phyloP scores from a whole-genome alignment of 805 yeast genomes.

The Saccharomyces jurei region DNA sequence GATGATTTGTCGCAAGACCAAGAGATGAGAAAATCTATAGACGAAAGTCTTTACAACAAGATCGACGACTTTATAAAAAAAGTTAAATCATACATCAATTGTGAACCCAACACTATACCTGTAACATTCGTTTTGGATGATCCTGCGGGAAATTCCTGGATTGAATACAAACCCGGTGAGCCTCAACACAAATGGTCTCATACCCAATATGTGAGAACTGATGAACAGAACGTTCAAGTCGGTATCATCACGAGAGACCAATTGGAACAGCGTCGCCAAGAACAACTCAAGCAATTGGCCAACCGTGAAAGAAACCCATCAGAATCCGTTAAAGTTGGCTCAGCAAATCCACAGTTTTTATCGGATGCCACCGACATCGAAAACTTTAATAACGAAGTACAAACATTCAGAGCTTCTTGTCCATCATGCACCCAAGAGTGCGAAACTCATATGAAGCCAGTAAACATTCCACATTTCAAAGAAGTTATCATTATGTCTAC shows the following conservation, averaged over 20 bases:
- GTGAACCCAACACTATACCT: slow-evolving; percentile 63
- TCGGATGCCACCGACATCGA: slow-evolving; percentile 75
- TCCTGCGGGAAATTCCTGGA: slow-evolving; percentile 97
- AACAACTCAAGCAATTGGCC: slow-evolving; percentile 26
- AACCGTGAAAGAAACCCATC: slow-evolving; percentile 32
- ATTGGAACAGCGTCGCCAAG: slow-evolving; percentile 35
- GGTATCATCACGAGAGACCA: slow-evolving; percentile 67
- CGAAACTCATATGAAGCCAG: slow-evolving; percentile 93
- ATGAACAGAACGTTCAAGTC: slow-evolving; percentile 76
- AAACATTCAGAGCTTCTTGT: slow-evolving; percentile 86
- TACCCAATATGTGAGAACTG: slow-evolving; percentile 71
- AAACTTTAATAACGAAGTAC: slow-evolving; percentile 83
- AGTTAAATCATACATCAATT: slow-evolving; percentile 53
- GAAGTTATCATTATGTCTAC: slow-evolving; percentile 97
- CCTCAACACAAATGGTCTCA: slow-evolving; percentile 85
- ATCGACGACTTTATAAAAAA: slow-evolving; percentile 61
- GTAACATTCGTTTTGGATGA: slow-evolving; percentile 76
- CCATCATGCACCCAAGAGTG: slow-evolving; percentile 73
- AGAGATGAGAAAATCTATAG: slow-evolving; percentile 61
- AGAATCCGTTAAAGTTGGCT: slow-evolving; percentile 12
- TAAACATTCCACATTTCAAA: slow-evolving; percentile 94
- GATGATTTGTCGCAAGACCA: slow-evolving; percentile 77
- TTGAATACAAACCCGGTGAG: slow-evolving; percentile 81
- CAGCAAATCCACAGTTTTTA: slow-evolving; percentile 39
- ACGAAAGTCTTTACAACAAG: slow-evolving; percentile 68